Conservation (phyloP, 2,329 filamentous ascomycete species). For the Conoideocrella luteorostrata region DNA sequence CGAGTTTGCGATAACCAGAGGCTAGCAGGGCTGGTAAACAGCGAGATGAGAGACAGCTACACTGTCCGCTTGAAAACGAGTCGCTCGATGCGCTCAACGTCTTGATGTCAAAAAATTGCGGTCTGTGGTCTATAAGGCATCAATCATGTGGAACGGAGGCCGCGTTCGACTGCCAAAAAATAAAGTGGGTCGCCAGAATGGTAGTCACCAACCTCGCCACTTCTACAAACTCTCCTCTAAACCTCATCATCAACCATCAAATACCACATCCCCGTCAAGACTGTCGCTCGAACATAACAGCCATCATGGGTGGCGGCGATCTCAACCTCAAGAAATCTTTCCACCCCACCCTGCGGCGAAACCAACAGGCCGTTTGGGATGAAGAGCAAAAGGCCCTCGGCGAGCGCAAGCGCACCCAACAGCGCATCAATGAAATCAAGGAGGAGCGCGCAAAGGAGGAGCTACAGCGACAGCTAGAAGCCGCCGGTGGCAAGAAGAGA, state of each 20-base stretch:
- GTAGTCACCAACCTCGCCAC: slow-evolving; percentile 3
- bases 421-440: slow-evolving; percentile 85
- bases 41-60: too few species aligned
- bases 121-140: too few species aligned
- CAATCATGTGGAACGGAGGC: too few species aligned
- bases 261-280: background rate
- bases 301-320: slow-evolving; percentile 84
- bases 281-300: slow-evolving; percentile 7
- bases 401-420: slow-evolving; percentile 89
- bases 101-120: too few species aligned
- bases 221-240: background rate
- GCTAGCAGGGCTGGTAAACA: too few species aligned
- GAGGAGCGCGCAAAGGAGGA: slow-evolving; percentile 92
- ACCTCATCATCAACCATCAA: background rate
- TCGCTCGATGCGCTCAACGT: too few species aligned
- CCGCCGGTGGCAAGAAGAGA: slow-evolving; percentile 74
- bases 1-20: too few species aligned
- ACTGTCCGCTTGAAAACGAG: too few species aligned
- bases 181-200: slow-evolving; percentile 3
- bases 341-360: slow-evolving; percentile 85
- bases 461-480: slow-evolving; percentile 82
- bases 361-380: slow-evolving; percentile 84
- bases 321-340: slow-evolving; percentile 94
- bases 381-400: slow-evolving; percentile 89
- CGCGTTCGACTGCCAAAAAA: background rate